Base-by-base conservation (phyloP, 352 stramenopile genomes). In the Phytophthora pisi region DNA sequence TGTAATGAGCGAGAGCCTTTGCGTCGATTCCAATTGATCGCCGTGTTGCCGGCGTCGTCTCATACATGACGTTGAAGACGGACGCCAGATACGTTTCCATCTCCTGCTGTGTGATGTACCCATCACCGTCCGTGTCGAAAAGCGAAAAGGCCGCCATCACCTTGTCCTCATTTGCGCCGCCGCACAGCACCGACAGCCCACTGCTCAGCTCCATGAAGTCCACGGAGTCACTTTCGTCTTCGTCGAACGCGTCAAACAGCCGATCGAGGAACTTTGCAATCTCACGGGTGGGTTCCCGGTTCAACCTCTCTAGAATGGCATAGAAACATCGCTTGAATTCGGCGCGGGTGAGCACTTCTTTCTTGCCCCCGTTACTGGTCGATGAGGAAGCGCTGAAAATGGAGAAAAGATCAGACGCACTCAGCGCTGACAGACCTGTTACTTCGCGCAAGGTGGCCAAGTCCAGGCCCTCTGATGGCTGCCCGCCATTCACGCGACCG, bases 11-110 rank as follows among this genome's bases (percentile, higher is more conserved):
- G 20, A 97, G 71, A 26, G 59, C 43, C 54, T 79, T 70, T 2
- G 89, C 66, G 31, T 90, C 76, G 38, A 93, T 83, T 10, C 71
- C 64, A 50, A 91, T 71, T 2, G 62, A 68, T 45, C 76, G 60
- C 43, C 72, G 84, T 49, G 57, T 64, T 36, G 60, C 52, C 42
- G 77, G 63, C 15, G 57, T 76, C 0, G 74, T 67, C 24, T 88
- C 72, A 57, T 84, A 93, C 64, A 95, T 79, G 13, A 94, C 78
- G 20, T 74, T 74, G 64, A 91, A 94, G 2, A 94, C 84, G 0
- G 81, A 88, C 30, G 81, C 59, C 42, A 97, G 52, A 68, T 96
- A 97, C 53, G 68, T 80, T 51, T 86, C 72, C 89, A 97, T 96
- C 57, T 97, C 88, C 15, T 84, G 64, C 18, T 78, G 61, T 1